Conservation (phyloP, 306 rosid species). For the Betula pendula region DNA sequence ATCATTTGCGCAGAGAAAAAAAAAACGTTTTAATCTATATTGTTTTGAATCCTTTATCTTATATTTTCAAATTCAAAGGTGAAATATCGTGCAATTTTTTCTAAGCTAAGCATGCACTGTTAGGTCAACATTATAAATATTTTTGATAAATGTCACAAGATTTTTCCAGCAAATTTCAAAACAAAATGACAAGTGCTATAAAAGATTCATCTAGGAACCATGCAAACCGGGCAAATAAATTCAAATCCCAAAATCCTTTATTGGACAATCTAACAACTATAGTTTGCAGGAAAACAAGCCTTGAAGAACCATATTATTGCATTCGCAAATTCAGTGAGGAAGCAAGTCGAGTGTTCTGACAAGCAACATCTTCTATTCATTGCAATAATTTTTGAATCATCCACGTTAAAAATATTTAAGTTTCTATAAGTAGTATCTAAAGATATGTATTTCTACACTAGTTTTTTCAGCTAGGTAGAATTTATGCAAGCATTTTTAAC, state of each 20-base stretch:
- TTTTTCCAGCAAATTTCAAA: not conserved
- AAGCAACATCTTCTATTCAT: not conserved
- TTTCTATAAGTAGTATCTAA: conserved; percentile 24
- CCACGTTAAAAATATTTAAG: conserved; percentile 2
- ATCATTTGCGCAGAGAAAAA: too few relatives aligned
- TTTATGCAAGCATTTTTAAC: not conserved
- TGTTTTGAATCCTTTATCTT: too few relatives aligned
- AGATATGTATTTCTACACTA: conserved; percentile 5
- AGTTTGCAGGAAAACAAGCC: not conserved
- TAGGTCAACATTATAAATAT: too few relatives aligned
- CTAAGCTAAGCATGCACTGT: too few relatives aligned
- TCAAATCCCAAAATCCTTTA: not conserved
- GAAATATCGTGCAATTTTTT: too few relatives aligned
- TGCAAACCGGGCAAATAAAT: not conserved
- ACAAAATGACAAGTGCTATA: not conserved
- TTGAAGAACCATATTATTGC: not conserved
- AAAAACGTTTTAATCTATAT: too few relatives aligned
- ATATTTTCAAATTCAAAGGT: too few relatives aligned
- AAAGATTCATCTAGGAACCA: not conserved
- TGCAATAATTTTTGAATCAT: conserved; percentile 1
- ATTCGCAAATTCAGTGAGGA: not conserved
- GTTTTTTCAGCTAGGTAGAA: too few relatives aligned
- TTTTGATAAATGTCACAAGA: not conserved
- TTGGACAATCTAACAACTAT: not conserved
- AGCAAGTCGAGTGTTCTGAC: not conserved